Evolutionary conservation across 1,284 basidiomycete species (phyloP).

Genomic region (Vanrija sp.): DNA sequence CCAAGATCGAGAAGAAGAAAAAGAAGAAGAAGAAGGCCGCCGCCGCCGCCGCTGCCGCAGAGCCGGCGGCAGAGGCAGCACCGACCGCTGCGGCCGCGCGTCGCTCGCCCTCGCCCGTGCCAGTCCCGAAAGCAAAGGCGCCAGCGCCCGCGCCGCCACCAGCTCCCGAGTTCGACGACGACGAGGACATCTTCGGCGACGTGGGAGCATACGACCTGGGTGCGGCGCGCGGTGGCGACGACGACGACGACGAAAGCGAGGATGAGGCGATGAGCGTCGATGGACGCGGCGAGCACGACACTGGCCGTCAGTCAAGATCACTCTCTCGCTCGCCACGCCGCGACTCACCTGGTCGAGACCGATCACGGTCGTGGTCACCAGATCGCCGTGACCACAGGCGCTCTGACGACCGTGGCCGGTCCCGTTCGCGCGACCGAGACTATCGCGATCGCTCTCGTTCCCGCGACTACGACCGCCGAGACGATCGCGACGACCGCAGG

Average conservation of each 20-base stretch:
- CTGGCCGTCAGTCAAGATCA: neutral
- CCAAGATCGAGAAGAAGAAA: constrained; percentile 24
- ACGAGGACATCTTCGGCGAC: constrained; percentile 73
- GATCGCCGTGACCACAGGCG: neutral
- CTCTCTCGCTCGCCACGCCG: constrained; percentile 3
- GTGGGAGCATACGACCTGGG: constrained; percentile 75
- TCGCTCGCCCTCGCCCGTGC: too few relatives aligned
- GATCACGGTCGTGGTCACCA: constrained; percentile 9
- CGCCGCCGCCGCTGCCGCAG: neutral
- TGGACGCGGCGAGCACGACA: neutral
- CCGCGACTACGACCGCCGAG: neutral
- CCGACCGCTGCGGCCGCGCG: too few relatives aligned
- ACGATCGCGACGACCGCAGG: constrained; percentile 2
- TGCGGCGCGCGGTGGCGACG: constrained; percentile 38
- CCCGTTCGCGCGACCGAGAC: constrained; percentile 2
- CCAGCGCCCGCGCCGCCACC: constrained; percentile 3
- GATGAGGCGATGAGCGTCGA: constrained; percentile 2
- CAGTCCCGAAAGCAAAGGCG: neutral
- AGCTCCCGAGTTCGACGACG: constrained; percentile 31
- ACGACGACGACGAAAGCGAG: constrained; percentile 25
- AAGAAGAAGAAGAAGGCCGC: constrained; percentile 20
- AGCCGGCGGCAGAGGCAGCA: neutral
- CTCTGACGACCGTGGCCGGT: constrained; percentile 4
- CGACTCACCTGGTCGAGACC: neutral
- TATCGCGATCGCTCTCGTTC: constrained; percentile 2